Conservation (phyloP, 768 basidiomycete species). For the Leucocoprinus birnbaumii region DNA sequence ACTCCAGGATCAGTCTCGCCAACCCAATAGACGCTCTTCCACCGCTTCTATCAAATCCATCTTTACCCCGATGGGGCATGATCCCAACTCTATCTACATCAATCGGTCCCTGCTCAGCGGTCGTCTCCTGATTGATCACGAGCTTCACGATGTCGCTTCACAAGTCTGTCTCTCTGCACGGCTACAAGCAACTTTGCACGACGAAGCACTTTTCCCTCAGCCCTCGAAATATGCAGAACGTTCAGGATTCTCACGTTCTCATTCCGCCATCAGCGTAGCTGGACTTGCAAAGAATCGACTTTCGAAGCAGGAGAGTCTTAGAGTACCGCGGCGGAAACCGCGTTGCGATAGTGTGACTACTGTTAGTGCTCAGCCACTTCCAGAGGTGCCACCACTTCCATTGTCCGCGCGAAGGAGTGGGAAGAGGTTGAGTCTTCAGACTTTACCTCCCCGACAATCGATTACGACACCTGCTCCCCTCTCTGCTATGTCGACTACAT, state of each 20-base stretch:
- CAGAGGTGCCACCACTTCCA: constrained; percentile 20
- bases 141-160: constrained; percentile 79
- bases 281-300: constrained; percentile 62
- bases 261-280: constrained; percentile 58
- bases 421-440: constrained; percentile 34
- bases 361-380: constrained; percentile 21
- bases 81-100: constrained; percentile 60
- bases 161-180: constrained; percentile 68
- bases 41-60: constrained; percentile 62
- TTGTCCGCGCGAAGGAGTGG: constrained; percentile 24
- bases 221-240: constrained; percentile 34
- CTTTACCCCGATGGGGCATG: constrained; percentile 48
- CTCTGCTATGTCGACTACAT: constrained; percentile 5
- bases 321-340: constrained; percentile 59
- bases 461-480: background rate
- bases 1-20: constrained; percentile 22
- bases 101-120: constrained; percentile 64
- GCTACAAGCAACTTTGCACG: constrained; percentile 57
- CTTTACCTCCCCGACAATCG: constrained; percentile 22
- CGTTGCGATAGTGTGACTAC: constrained; percentile 31
- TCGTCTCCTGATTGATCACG: constrained; percentile 72
- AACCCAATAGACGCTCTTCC: constrained; percentile 57
- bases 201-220: constrained; percentile 60
- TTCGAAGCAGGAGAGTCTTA: constrained; percentile 67
- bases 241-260: constrained; percentile 48